Evolutionary conservation across 768 basidiomycete genomes (phyloP), one percentile per base, ranked within the genome.

Genomic region (Mycena alexandri): DNA sequence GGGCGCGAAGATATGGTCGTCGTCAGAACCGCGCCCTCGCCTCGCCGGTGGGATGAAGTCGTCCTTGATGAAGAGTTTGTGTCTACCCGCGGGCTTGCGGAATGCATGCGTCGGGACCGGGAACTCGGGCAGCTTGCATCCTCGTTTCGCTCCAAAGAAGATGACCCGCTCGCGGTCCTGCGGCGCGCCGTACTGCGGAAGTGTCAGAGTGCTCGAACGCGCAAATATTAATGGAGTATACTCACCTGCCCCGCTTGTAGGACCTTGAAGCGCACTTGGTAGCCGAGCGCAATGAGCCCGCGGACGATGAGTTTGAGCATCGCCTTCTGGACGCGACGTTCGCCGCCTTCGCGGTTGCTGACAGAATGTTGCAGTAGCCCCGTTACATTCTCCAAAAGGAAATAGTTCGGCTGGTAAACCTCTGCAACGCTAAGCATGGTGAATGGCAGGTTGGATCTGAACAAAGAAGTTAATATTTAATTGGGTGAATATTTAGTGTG

Each of bases 341-440:
- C 77, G 63, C 73, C 74, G n/a, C 65, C 63, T 16, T 67, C 74
- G 0, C 72, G 72, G n/a, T 81, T 81, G 68, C 82, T 78, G 10
- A 91, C 80, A 0, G 78, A 82, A 75, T 87, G 84, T 33, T 76
- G 76, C 1, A 93, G 73, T 9, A 93, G 75, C 0, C 93, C 92
- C 12, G 75, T 74, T 3, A 94, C 92, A 76, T 94, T 94, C 74
- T 94, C 92, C 22, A 94, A 79, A 0, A 93, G 82, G 64, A 93
- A 85, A 67, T 87, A 92, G 24, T 78, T 75, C 0, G 91, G 90
- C 48, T 84, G 76, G 68, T 90, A 92, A 56, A 85, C 81, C 72
- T 93, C 92, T 16, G 88, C 88, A 65, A 85, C 90, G 24, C 87
- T 87, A 10, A 93, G 80, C 90, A 92, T 91, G 65, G 89, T 90